These are phyloP conservation scores for Metschnikowia lochheadii DNA, from an alignment of 805 yeast species.

Conservation along the genomic window DNA sequence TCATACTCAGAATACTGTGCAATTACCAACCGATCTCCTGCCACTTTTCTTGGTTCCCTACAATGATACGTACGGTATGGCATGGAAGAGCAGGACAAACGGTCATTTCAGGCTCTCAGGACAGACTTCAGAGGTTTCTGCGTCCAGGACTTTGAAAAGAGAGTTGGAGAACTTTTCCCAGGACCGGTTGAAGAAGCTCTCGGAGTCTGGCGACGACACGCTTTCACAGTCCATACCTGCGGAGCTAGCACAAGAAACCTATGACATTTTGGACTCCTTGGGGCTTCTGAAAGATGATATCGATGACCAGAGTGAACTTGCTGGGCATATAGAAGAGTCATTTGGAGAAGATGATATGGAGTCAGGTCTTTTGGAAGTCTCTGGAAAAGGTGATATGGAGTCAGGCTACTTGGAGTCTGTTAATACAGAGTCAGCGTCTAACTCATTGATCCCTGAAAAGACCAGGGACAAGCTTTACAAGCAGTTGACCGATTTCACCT, in stretches of 20 bases:
- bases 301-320: neutral
- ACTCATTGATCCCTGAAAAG: neutral
- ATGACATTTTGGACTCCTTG: conserved; percentile 7
- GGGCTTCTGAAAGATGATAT: conserved; percentile 4
- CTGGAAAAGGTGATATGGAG: too few species aligned
- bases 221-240: conserved; percentile 2
- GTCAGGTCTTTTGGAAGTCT: neutral
- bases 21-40: conserved; percentile 13
- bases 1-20: conserved; percentile 20
- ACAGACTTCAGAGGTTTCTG: neutral
- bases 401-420: neutral
- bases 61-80: conserved; percentile 28
- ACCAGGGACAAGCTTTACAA: conserved; percentile 21
- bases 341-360: too few species aligned
- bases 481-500: conserved; percentile 25
- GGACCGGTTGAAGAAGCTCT: neutral
- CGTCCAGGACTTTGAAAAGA: conserved; percentile 3
- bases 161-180: conserved; percentile 12
- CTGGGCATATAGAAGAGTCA: too few species aligned
- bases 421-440: too few species aligned
- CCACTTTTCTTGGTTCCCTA: conserved; percentile 21
- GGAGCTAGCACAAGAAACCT: conserved; percentile 3
- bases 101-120: conserved; percentile 13
- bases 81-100: conserved; percentile 29
- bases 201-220: neutral